Evolutionary conservation across 495 filamentous ascomycete genomes (phyloP).

Genomic region (Neurospora sp.): DNA sequence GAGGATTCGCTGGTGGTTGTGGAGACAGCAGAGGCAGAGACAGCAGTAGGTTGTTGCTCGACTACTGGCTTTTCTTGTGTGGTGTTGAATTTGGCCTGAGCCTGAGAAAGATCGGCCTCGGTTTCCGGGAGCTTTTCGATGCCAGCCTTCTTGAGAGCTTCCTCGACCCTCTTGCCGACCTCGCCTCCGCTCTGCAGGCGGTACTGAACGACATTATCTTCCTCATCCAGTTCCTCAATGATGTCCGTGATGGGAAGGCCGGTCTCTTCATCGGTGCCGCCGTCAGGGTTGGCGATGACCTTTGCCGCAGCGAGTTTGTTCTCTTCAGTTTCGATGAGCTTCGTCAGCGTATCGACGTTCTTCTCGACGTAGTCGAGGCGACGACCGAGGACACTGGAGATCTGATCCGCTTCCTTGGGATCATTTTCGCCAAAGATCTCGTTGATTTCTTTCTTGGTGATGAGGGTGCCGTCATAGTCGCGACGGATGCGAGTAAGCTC

Average conservation of each 20-base stretch:
- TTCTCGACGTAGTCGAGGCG: slow-evolving; percentile 81
- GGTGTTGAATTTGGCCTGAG: neutral
- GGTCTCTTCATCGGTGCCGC: slow-evolving; percentile 46
- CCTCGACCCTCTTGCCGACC: slow-evolving; percentile 49
- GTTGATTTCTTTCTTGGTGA: slow-evolving; percentile 48
- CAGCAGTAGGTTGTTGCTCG: neutral
- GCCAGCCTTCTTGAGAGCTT: slow-evolving; percentile 62
- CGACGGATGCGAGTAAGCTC: slow-evolving; percentile 29
- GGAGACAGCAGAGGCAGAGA: neutral
- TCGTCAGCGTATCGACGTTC: slow-evolving; percentile 62
- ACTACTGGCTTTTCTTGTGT: neutral
- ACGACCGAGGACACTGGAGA: slow-evolving; percentile 60
- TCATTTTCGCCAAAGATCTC: slow-evolving; percentile 51
- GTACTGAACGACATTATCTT: slow-evolving; percentile 70
- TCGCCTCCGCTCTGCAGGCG: slow-evolving; percentile 51
- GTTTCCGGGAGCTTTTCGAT: slow-evolving; percentile 13
- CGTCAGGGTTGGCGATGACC: slow-evolving; percentile 36
- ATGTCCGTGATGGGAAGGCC: slow-evolving; percentile 75
- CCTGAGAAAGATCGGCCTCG: slow-evolving; percentile 6
- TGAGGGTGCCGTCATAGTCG: slow-evolving; percentile 32
- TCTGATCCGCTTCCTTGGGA: slow-evolving; percentile 41
- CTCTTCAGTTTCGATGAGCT: slow-evolving; percentile 57
- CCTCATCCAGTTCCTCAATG: slow-evolving; percentile 82
- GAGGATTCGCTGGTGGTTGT: neutral
- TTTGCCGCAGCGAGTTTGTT: slow-evolving; percentile 49